Base-by-base conservation (phyloP, 257 asterid species). In the Buddleja alternifolia region DNA sequence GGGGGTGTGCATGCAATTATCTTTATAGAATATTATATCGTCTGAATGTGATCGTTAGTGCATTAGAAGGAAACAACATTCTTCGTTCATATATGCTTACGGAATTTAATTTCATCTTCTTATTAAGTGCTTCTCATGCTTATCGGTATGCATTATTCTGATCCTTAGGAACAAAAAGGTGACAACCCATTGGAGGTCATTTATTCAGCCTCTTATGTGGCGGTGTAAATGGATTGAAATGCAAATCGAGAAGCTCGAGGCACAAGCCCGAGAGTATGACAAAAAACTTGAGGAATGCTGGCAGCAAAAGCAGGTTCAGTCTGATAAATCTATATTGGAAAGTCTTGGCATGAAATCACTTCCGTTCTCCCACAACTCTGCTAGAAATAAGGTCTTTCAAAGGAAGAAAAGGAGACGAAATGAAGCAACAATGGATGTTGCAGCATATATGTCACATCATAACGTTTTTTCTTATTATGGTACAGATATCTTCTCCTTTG, bases 171-270 rank as follows among this genome's bases (percentile, higher is more conserved):
- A 63, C 84, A 89, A 75, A 71, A 81, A 62, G 67, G 69, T 75
- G 75, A 78, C 90, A 20, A 34, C 67, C 72, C 85, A 81, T n/a
- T 89, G 96, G 96, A 86, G 78, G 76, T 20, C 85, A 23, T 77
- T 44, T 62, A 36, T 81, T 25, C 80, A 56, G 67, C 88, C 94
- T 23, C 62, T 89, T 24, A 74, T 42, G 82, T 83, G 92, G 96
- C 85, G 94, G 12, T 86, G 96, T 75, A 86, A 83, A 79, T 89
- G 94, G 94, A 15, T 46, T 61, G 96, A 89, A 73, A 69, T 89
- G 73, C 88, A 83, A 77, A 71, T 81, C 36, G 70, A 62, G 80
- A 86, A 80, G 71, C 57, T 88, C n/a, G 70, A 77, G 25, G 65
- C 66, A 21, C 81, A 73, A 69, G 85, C 85, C 47, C 63, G 39